Conservation (phyloP, 2,329 filamentous ascomycete species). For the Trichoderma gracile region DNA sequence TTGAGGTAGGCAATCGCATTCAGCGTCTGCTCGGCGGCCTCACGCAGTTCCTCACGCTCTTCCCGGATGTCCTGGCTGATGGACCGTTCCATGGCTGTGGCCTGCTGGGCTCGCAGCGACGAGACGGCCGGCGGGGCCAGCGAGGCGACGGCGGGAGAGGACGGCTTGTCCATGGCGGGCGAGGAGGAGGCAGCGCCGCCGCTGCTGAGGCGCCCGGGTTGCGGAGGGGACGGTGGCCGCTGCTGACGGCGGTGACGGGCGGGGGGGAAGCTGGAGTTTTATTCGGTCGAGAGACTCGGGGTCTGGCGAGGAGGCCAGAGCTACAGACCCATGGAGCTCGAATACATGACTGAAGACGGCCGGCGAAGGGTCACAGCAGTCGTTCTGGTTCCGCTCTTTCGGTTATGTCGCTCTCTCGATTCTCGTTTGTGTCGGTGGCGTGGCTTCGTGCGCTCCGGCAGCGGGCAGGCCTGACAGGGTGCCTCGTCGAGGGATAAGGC, state of each 20-base stretch:
- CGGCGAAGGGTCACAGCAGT: conserved; percentile 30
- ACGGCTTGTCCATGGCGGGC: conserved; percentile 49
- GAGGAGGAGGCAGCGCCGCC: conserved; percentile 6
- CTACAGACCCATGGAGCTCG: conserved; percentile 47
- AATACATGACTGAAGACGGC: conserved; percentile 49
- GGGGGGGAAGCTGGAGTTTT: conserved; percentile 18
- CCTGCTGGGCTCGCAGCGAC: conserved; percentile 52
- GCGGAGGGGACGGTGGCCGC: conserved; percentile 11
- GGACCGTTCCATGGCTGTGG: conserved; percentile 60
- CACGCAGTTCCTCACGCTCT: conserved; percentile 88
- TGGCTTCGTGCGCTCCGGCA: conserved; percentile 17
- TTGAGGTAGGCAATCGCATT: conserved; percentile 96
- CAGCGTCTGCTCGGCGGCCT: conserved; percentile 92
- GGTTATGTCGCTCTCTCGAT: conserved; percentile 26
- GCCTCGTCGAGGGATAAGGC: conserved; percentile 20
- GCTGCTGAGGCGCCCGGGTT: conserved; percentile 24
- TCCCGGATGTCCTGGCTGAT: conserved; percentile 89
- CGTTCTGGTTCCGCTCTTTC: conserved; percentile 28
- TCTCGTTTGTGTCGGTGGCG: conserved; percentile 24
- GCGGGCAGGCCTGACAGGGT: conserved; percentile 7
- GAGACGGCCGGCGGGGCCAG: conserved; percentile 57
- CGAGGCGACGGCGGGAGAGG: conserved; percentile 30
- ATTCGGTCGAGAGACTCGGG: conserved; percentile 33
- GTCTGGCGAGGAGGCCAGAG: conserved; percentile 51
- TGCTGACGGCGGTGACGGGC: conserved; percentile 21